Conservation (phyloP, 1,284 basidiomycete genomes). For the Ganoderma sinense region DNA sequence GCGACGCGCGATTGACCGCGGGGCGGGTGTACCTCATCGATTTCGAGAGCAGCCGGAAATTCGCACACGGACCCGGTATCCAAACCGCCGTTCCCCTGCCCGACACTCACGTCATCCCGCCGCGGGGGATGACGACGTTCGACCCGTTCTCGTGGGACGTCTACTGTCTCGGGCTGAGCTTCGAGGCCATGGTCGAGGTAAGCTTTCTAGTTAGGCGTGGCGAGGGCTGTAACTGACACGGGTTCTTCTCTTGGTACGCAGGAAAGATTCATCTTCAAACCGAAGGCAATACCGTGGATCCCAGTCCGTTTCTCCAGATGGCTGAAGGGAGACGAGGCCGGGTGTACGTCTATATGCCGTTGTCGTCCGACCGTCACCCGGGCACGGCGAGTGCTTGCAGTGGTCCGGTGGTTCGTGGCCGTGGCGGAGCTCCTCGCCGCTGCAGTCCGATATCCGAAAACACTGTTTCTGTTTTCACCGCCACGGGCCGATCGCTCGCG, state of each 20-base stretch:
- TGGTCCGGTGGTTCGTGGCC: background rate
- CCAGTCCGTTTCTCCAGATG: background rate
- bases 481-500: background rate
- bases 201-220: background rate
- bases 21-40: background rate
- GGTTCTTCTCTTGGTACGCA: background rate
- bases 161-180: background rate
- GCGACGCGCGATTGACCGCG: background rate
- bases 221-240: background rate
- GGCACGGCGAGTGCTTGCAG: background rate
- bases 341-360: background rate
- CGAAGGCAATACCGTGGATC: background rate
- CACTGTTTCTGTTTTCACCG: background rate
- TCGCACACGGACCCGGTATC: background rate
- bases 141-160: constrained; percentile 1
- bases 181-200: background rate
- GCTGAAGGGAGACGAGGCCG: background rate
- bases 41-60: background rate
- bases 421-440: background rate
- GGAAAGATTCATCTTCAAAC: background rate
- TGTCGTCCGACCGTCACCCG: background rate
- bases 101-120: too few relatives aligned
- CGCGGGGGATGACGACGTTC: background rate
- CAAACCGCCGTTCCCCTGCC: too few relatives aligned
- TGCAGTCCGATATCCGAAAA: background rate